Evolutionary conservation across 2,329 filamentous ascomycete genomes (phyloP).

Genomic region (Gyromitra esculenta): DNA sequence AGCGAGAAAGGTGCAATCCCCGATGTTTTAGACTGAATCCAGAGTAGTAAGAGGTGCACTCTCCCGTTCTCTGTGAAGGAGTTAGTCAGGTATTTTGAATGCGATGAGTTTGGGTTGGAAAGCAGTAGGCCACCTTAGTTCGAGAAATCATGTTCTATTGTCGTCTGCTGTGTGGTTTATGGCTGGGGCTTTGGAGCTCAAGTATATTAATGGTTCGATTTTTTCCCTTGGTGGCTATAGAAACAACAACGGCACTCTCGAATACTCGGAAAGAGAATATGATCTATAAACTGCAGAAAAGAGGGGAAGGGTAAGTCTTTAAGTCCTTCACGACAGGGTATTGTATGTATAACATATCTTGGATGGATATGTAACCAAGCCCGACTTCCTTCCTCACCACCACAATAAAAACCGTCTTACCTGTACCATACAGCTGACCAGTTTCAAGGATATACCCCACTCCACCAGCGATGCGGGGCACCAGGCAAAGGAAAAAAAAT

Average conservation of each 20-base stretch:
- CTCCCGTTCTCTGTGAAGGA: neutral
- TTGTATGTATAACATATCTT: neutral
- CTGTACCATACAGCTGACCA: slow-evolving; percentile 18
- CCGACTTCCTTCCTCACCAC: neutral
- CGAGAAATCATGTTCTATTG: no score
- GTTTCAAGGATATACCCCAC: neutral
- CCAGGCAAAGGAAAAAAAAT: neutral
- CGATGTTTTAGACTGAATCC: neutral
- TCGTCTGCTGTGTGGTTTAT: no score
- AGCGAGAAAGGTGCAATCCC: slow-evolving; percentile 3
- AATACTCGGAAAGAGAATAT: neutral
- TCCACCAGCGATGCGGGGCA: neutral
- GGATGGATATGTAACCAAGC: neutral
- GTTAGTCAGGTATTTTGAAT: neutral
- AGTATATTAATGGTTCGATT: no score
- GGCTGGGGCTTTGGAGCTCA: no score
- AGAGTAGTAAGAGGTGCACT: neutral
- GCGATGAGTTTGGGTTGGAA: no score
- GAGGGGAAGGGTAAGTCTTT: neutral
- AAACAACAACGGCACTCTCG: neutral
- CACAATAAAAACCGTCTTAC: neutral
- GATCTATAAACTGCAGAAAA: neutral
- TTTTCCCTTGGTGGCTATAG: no score
- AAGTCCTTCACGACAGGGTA: neutral
- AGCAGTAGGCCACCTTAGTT: neutral